These are phyloP conservation scores for Wickerhamiella hasegawae DNA, from an alignment of 805 yeast species.

Conservation along the genomic window DNA sequence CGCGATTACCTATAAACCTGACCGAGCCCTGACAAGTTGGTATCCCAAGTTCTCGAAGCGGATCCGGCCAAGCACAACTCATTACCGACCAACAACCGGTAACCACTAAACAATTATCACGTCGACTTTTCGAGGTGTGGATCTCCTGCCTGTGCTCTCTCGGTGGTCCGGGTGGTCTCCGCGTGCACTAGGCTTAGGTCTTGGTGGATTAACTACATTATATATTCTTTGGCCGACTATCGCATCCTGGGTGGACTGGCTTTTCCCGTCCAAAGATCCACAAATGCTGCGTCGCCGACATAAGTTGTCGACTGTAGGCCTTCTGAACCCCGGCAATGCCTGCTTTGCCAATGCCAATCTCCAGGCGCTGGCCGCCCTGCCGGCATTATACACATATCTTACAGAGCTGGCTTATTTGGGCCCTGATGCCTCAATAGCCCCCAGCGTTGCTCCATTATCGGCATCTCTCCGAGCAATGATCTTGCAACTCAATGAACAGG, in stretches of 20 bases:
- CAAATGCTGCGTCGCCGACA: too few relatives aligned
- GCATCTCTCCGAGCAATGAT: slow-evolving; percentile 11
- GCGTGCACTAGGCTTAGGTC: too few relatives aligned
- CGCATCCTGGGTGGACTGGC: background rate
- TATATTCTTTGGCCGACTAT: slow-evolving; percentile 5
- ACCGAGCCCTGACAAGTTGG: too few relatives aligned
- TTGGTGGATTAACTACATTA: background rate
- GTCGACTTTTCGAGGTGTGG: too few relatives aligned
- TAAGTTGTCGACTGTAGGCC: slow-evolving; percentile 83
- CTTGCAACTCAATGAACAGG: slow-evolving; percentile 42
- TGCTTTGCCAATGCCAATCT: slow-evolving; percentile 85
- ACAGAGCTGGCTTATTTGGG: slow-evolving; percentile 3
- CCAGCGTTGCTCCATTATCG: slow-evolving; percentile 9
- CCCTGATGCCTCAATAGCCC: slow-evolving; percentile 3
- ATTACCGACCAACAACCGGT: too few relatives aligned
- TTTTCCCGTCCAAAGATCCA: too few relatives aligned
- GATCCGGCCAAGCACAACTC: too few relatives aligned
- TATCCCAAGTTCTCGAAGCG: too few relatives aligned
- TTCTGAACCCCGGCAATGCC: slow-evolving; percentile 68
- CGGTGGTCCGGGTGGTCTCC: too few relatives aligned
- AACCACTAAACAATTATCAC: too few relatives aligned
- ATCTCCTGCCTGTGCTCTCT: too few relatives aligned
- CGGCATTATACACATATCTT: slow-evolving; percentile 14
- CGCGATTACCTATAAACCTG: too few relatives aligned
- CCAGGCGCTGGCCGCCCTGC: slow-evolving; percentile 34